Conservation (phyloP, 306 rosid genomes). For the Cyclanthera cordifolia region DNA sequence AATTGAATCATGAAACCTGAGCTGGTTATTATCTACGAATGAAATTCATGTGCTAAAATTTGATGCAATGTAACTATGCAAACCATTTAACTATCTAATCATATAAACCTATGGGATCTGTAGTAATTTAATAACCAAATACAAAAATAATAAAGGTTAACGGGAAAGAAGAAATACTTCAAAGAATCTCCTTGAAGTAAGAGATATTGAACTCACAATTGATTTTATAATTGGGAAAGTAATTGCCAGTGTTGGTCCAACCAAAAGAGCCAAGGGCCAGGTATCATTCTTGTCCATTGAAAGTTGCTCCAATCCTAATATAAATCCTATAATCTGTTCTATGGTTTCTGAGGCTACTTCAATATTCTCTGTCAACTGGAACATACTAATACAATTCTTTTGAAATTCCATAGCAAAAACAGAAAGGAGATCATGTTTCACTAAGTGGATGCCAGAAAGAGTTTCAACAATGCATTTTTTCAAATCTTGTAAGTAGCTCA, state of each 20-base stretch:
- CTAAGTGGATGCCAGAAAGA: conserved; percentile 43
- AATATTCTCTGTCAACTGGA: conserved; percentile 35
- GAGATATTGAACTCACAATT: conserved; percentile 47
- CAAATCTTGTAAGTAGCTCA: conserved; percentile 57
- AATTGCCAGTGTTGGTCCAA: conserved; percentile 72
- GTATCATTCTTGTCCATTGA: conserved; percentile 50
- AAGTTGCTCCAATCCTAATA: conserved; percentile 56
- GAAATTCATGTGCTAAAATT: conserved; percentile 3
- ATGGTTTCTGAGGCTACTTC: conserved; percentile 24
- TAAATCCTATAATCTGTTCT: conserved; percentile 47
- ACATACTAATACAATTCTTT: conserved; percentile 32
- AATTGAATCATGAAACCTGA: neutral
- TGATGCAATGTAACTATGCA: neutral
- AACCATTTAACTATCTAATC: neutral
- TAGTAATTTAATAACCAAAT: neutral
- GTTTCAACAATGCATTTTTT: conserved; percentile 58
- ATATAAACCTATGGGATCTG: neutral
- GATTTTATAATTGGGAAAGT: conserved; percentile 56
- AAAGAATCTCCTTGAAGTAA: conserved; percentile 4
- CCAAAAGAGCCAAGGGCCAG: conserved; percentile 72
- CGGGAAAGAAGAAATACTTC: neutral
- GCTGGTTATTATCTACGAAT: neutral
- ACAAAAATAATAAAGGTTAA: neutral
- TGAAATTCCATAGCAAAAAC: conserved; percentile 44
- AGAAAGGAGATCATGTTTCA: conserved; percentile 44